Percentiles rank a stretch among this genome's conserved stretches.
Conservation (phyloP, 768 basidiomycete genomes). For the Neoboletus magnificus region DNA sequence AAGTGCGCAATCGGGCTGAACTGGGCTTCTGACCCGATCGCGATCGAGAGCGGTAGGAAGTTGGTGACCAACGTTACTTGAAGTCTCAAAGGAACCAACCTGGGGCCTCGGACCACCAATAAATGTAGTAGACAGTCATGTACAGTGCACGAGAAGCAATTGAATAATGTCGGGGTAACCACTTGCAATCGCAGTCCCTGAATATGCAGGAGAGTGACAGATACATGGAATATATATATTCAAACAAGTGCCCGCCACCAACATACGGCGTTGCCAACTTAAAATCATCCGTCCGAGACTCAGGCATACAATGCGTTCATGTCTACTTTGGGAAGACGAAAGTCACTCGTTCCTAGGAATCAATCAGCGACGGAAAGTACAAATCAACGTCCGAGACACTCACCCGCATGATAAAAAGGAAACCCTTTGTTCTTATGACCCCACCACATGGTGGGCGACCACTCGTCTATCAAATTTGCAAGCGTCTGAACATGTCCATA, state of each 20-base stretch:
- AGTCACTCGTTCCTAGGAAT: slow-evolving; percentile 24
- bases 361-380: neutral
- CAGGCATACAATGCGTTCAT: slow-evolving; percentile 22
- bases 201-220: neutral
- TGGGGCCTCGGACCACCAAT: neutral
- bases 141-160: neutral
- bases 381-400: neutral
- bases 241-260: neutral
- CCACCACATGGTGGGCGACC: slow-evolving; percentile 34
- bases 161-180: neutral
- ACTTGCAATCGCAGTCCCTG: neutral
- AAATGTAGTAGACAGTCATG: neutral
- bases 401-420: slow-evolving; percentile 19
- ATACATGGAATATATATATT: neutral
- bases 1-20: neutral
- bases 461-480: slow-evolving; percentile 35
- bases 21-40: slow-evolving; percentile 16
- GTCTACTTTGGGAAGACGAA: slow-evolving; percentile 18
- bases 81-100: neutral
- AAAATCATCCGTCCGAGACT: neutral
- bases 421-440: slow-evolving; percentile 19
- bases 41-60: slow-evolving; percentile 15
- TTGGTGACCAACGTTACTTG: neutral
- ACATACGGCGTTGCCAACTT: no score
- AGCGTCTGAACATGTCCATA: slow-evolving; percentile 36